Evolutionary conservation across 1,284 basidiomycete species (phyloP).

Genomic region (Papiliotrema terrestris): DNA sequence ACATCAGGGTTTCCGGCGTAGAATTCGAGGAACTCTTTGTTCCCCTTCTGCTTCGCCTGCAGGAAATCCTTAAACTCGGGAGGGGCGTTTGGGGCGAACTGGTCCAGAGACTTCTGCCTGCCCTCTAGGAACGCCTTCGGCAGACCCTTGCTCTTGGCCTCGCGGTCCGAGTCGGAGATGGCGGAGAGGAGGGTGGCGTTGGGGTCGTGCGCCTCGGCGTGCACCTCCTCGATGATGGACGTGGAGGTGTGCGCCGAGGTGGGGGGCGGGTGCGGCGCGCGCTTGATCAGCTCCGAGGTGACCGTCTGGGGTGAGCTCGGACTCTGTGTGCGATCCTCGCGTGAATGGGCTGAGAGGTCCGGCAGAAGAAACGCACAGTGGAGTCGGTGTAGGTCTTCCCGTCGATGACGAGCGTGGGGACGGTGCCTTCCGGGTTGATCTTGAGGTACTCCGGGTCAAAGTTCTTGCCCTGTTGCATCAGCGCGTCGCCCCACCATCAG

Average conservation of each 20-base stretch:
- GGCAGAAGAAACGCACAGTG: constrained; percentile 22
- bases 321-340: neutral
- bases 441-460: constrained; percentile 60
- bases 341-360: neutral
- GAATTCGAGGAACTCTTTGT: constrained; percentile 52
- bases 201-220: constrained; percentile 59
- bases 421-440: constrained; percentile 57
- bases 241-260: constrained; percentile 30
- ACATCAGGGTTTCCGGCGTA: constrained; percentile 32
- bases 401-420: constrained; percentile 56
- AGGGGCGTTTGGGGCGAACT: constrained; percentile 51
- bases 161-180: constrained; percentile 56
- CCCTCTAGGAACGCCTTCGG: constrained; percentile 50
- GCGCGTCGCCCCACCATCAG: too few species aligned
- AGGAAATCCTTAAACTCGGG: constrained; percentile 57
- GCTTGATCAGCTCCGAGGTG: constrained; percentile 53
- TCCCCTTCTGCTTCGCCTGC: constrained; percentile 53
- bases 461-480: constrained; percentile 55
- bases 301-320: constrained; percentile 43
- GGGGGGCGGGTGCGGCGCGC: constrained; percentile 49
- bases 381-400: constrained; percentile 55
- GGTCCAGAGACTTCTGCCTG: constrained; percentile 50
- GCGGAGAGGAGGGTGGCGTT: constrained; percentile 56
- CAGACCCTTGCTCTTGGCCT: constrained; percentile 50
- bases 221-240: constrained; percentile 49